Base-by-base conservation (phyloP, 169 alveolate genomes). In the Plasmodium malariae region DNA sequence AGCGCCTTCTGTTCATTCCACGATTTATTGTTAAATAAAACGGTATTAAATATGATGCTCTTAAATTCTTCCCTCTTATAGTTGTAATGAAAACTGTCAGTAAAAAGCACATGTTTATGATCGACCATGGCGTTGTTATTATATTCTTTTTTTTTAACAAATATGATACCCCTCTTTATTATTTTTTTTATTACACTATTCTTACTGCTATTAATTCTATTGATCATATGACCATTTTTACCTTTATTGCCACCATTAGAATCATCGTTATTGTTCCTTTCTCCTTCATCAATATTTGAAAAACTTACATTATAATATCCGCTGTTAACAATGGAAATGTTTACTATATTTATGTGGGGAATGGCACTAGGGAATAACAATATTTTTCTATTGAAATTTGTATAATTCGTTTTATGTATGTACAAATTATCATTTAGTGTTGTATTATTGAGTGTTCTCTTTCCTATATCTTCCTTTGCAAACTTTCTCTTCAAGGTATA, bases 81-180 rank as follows among this genome's bases (percentile, higher is more conserved):
- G n/a, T n/a, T n/a, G n/a, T n/a, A n/a, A n/a, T n/a, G n/a, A n/a
- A n/a, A n/a, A n/a, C n/a, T n/a, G n/a, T n/a, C n/a, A n/a, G n/a
- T n/a, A 19, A 14, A 19, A n/a, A n/a, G n/a, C n/a, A n/a, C n/a
- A 2, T 28, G 49, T 28, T 37, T 9, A 28, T 32, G 30, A 62
- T n/a, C 49, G 9, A 7, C 17, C 49, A n/a, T n/a, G n/a, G n/a
- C n/a, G n/a, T n/a, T n/a, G 34, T 54, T 17, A 17, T 36, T 69
- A 43, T 57, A 59, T 70, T 86, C 92, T 9, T 26, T 60, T 49
- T 49, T 86, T 36, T 86, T 86, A 57, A 86, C 92, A 73, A 86
- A 86, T 62, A 86, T 7, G 30, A 86, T 70, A 11, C 92, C 92
- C 49, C 74, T 70, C 14, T 59, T 86, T 30, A 86, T 86, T 37